Evolutionary conservation across 371 early-diverging fungal genomes (phyloP), one percentile per base, ranked within the genome.

Genomic region (Apophysomyces sp.): DNA sequence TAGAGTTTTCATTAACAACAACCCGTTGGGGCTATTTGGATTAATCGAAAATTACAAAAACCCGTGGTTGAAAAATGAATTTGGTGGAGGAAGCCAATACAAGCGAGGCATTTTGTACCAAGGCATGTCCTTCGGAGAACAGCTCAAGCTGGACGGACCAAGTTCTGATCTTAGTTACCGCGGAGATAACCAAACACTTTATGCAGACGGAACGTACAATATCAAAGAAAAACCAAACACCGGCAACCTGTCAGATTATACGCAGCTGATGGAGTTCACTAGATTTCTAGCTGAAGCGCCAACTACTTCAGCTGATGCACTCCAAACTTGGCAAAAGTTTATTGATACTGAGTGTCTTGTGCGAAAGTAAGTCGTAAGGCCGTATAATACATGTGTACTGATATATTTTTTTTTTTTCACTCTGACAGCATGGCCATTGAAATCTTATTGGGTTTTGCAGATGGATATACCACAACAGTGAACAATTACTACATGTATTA

Each of bases 401-500:
- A 51, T 12, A 15, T 3, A 27, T 0, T 29, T 21, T 16, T 31
- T 15, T 9, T 15, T 32, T 58, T 15, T 27, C 54, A 28, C 16
- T 53, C n/a, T n/a, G n/a, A n/a, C n/a, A 70, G 71, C 29, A 59
- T 68, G 57, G 67, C 76, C 26, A 26, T 76, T 13, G 68, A 76
- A 29, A 62, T 71, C 6, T 54, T 73, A 12, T 28, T 68, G 4
- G 73, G 71, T 21, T 65, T 58, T 29, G 63, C 71, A 8, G 71
- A 76, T 40, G 67, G 67, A 9, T 71, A 73, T 21, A 29, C 66
- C 1, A n/a, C 63, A 0, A 51, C 60, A 49, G 61, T 56, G 7
- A 61, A 69, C 16, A 76, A 76, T 28, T 76, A 61, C 37, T 69
- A 71, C 26, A 30, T 76, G 5, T 76, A 76, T 18, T 31, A 68